These are phyloP conservation scores for Pascua guehoae DNA, from an alignment of 1,284 basidiomycete genomes.

Conservation along the genomic window DNA sequence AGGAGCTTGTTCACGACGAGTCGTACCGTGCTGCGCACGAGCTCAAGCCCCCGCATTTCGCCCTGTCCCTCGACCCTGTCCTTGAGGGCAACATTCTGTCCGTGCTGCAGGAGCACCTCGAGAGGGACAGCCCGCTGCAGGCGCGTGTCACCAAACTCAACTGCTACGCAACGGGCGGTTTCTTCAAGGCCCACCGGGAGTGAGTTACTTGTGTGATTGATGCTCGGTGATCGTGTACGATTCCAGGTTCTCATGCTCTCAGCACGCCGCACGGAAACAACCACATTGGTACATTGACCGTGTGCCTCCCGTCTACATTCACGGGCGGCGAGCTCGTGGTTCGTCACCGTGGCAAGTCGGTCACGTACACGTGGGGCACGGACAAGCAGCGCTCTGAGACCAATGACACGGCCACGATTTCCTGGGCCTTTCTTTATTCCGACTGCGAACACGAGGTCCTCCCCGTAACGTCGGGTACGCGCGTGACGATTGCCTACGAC, in stretches of 20 bases:
- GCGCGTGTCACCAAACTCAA: conserved; percentile 10
- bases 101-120: conserved; percentile 1
- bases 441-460: conserved; percentile 54
- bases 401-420: not conserved
- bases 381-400: not conserved
- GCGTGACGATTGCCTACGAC: conserved; percentile 51
- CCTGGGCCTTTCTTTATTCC: conserved; percentile 45
- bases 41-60: conserved; percentile 21
- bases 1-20: conserved; percentile 11
- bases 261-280: conserved; percentile 1
- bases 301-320: conserved; percentile 25
- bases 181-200: conserved; percentile 8
- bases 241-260: not conserved
- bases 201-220: not conserved
- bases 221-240: no score
- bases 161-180: not conserved
- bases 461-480: conserved; percentile 49
- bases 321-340: conserved; percentile 26
- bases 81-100: conserved; percentile 6
- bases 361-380: conserved; percentile 14
- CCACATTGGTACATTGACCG: conserved; percentile 16
- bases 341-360: conserved; percentile 8
- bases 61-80: conserved; percentile 15
- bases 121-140: not conserved
- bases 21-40: conserved; percentile 21